These are phyloP conservation scores for Vanrija sp. DNA, from an alignment of 1,284 basidiomycete species.

Conservation along the genomic window DNA sequence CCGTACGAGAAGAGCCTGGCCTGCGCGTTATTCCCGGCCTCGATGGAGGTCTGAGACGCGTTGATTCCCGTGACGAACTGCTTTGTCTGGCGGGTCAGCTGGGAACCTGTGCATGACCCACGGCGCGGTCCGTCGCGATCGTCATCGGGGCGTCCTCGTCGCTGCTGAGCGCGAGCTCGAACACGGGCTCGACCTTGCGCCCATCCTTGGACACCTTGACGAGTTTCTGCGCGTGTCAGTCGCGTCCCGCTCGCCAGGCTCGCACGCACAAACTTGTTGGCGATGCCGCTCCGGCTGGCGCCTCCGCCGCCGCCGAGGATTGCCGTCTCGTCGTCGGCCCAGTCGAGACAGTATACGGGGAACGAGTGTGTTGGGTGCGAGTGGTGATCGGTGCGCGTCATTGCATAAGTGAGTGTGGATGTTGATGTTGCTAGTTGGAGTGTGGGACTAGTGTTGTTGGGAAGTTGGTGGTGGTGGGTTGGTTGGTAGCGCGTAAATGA, in stretches of 20 bases:
- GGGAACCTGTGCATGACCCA: conserved; percentile 35
- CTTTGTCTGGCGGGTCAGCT: conserved; percentile 22
- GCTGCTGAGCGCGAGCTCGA: conserved; percentile 68
- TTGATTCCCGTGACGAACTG: conserved; percentile 79
- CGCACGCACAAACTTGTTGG: conserved; percentile 76
- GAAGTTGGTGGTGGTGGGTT: too few relatives aligned
- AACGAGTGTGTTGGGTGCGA: conserved; percentile 70
- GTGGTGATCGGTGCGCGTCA: conserved; percentile 75
- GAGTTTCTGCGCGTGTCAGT: conserved; percentile 40
- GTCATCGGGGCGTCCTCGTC: conserved; percentile 93
- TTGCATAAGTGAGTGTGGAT: conserved; percentile 10
- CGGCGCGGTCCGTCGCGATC: conserved; percentile 67
- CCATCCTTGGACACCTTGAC: conserved; percentile 61
- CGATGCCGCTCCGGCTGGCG: conserved; percentile 71
- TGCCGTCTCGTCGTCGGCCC: conserved; percentile 67
- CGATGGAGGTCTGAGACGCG: conserved; percentile 61
- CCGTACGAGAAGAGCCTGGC: conserved; percentile 66
- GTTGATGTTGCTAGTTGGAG: too few relatives aligned
- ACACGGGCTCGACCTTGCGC: conserved; percentile 58
- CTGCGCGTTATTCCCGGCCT: conserved; percentile 70
- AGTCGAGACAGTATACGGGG: conserved; percentile 84
- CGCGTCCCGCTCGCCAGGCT: neutral
- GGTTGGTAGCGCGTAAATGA: too few relatives aligned
- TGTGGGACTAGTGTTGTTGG: too few relatives aligned
- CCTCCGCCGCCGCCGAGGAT: conserved; percentile 88